Base-by-base conservation (phyloP, 371 early-diverging fungal species). In the Amoeboaphelidium protococcarum region DNA sequence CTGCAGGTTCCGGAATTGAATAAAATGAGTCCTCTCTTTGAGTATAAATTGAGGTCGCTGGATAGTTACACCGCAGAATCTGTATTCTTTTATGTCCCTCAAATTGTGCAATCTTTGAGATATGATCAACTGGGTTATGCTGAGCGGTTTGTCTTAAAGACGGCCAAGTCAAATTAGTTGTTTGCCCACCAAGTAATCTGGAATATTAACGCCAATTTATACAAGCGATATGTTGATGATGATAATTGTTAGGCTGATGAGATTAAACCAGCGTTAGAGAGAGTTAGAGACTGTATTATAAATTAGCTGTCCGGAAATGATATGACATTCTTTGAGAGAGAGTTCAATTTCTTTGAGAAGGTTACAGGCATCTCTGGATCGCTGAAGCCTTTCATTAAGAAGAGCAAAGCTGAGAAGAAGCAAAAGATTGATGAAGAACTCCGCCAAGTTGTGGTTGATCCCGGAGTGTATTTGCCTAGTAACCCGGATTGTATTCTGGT, bases 171-270 rank as follows among this genome's bases (percentile, higher is more conserved):
- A 0, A 87, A 88, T 3, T 95, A 89, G 56, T 65, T 84, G 25
- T 96, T 97, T 69, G 85, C 94, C 2, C 99, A 98, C 62, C 95
- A 97, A 61, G 89, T 98, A 44, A 92, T 98, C 43, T 98, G 99
- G 99, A 98, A 98, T 58, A 92, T 98, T 88, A 80, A 89, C 37
- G 98, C 99, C 42, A 98, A 98, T 64, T 73, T 80, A 78, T 92
- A 52, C 71, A 79, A 72, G 64, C 50, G 56, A 19, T 83, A 85
- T 56, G 84, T 86, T 48, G 82, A 76, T 3, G 58, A 47, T 51
- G 57, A 74, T 63, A 61, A 71, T 62, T 62, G 40, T 40, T 48
- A 63, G 50, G 73, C 80, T 0, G 85, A 82, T 56, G 31, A 73
- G 0, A 58, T 94, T n/a, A 89, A 91, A 52, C 86, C 90, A 0